Evolutionary conservation across 2,329 filamentous ascomycete genomes (phyloP).

Genomic region (Hypoxylon sp.): DNA sequence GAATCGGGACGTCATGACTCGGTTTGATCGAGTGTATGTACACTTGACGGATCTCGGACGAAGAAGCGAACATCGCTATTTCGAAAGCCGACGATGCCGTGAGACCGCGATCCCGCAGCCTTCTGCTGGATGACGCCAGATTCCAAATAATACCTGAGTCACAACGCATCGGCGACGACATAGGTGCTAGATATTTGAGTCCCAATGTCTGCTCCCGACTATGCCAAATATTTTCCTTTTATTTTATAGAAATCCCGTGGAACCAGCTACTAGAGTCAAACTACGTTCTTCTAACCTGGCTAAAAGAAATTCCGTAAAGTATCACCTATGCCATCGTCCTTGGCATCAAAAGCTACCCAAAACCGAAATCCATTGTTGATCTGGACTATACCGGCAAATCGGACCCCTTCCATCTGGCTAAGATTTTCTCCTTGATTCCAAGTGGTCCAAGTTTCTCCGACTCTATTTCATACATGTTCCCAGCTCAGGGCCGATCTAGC

Average conservation of each 20-base stretch:
- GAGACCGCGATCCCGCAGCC: conserved; percentile 14
- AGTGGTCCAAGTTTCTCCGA: background rate
- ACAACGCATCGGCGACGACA: background rate
- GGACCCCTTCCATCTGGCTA: background rate
- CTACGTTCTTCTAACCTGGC: background rate
- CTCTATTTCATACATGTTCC: conserved; percentile 1
- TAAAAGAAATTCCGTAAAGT: background rate
- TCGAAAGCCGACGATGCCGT: conserved; percentile 36
- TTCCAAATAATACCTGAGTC: conserved; percentile 3
- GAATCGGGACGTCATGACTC: conserved; percentile 27
- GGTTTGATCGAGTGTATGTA: conserved; percentile 16
- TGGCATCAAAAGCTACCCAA: background rate
- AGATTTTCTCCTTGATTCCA: background rate
- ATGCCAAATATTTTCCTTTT: background rate
- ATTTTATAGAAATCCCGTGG: background rate
- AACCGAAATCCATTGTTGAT: background rate
- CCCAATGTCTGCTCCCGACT: background rate
- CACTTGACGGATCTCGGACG: conserved; percentile 22
- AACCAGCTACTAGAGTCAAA: background rate
- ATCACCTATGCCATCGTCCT: background rate
- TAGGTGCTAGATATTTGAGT: conserved; percentile 14
- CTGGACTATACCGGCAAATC: conserved; percentile 5
- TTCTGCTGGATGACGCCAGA: conserved; percentile 12
- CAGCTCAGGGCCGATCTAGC: background rate
- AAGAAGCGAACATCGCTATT: conserved; percentile 12